Percentiles rank a stretch among this genome's conserved stretches.
Evolutionary conservation across 139 green algal genomes (phyloP).

Genomic region (Ostreobium quekettii): DNA sequence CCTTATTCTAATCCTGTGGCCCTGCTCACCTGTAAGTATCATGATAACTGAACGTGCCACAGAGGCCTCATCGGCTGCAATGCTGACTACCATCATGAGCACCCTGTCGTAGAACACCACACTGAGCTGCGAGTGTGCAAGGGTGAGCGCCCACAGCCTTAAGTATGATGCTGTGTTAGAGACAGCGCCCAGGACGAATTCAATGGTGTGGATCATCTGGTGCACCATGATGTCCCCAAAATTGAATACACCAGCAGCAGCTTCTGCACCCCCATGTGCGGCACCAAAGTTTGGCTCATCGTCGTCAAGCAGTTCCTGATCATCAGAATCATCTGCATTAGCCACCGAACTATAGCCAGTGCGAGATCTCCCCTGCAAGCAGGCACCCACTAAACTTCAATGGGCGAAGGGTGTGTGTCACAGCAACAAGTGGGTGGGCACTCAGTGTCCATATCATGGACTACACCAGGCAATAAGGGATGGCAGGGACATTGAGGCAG

Average conservation of each 20-base stretch:
- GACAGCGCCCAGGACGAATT: slow-evolving; percentile 98
- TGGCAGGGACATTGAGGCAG: no score
- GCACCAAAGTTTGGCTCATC: background rate
- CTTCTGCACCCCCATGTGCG: background rate
- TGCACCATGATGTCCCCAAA: slow-evolving; percentile 73
- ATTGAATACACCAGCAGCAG: background rate
- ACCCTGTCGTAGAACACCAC: slow-evolving; percentile 92
- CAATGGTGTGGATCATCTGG: slow-evolving; percentile 95
- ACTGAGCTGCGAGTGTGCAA: slow-evolving; percentile 89
- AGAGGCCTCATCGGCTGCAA: background rate
- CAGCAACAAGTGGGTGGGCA: no score
- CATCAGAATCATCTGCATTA: no score
- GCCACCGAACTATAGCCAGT: no score
- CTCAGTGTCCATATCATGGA: no score
- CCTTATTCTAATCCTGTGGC: no score
- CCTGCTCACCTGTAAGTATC: no score
- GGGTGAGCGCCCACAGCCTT: slow-evolving; percentile 90
- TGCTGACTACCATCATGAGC: slow-evolving; percentile 52
- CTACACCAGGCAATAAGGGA: no score
- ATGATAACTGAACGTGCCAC: background rate
- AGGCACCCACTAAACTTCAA: no score
- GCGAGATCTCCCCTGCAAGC: no score
- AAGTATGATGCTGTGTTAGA: slow-evolving; percentile 98
- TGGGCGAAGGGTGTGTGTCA: no score
- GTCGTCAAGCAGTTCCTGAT: background rate